These are phyloP conservation scores for Pichia sp. DNA, from an alignment of 1,139 yeast species.

Conservation along the genomic window DNA sequence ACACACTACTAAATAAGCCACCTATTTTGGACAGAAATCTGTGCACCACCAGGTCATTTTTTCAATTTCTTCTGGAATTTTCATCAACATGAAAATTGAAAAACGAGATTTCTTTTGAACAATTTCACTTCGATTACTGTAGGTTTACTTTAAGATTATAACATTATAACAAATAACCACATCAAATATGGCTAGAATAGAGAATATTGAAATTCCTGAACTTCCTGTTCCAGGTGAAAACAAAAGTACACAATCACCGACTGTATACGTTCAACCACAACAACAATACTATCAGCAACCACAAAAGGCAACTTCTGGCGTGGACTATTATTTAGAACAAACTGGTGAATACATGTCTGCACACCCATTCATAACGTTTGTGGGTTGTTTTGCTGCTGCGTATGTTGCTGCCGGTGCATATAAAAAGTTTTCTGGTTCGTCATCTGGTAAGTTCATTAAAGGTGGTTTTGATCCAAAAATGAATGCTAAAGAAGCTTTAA, in stretches of 20 bases:
- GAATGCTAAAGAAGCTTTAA: constrained; percentile 87
- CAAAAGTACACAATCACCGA: constrained; percentile 22
- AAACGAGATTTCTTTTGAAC: neutral
- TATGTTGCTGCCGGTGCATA: constrained; percentile 65
- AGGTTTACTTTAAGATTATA: neutral
- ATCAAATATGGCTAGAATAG: constrained; percentile 23
- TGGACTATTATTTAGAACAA: constrained; percentile 65
- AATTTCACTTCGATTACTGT: neutral
- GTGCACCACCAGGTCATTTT: neutral
- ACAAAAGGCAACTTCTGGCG: constrained; percentile 36
- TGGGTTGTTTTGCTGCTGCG: constrained; percentile 61
- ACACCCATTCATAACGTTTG: constrained; percentile 71
- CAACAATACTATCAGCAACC: constrained; percentile 31
- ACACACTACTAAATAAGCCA: neutral
- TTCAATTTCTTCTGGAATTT: neutral
- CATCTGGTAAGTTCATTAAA: constrained; percentile 62
- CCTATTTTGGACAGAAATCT: neutral
- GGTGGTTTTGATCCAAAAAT: constrained; percentile 91
- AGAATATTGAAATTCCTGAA: constrained; percentile 48
- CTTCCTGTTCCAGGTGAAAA: constrained; percentile 55
- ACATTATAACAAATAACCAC: neutral
- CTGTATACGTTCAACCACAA: constrained; percentile 17
- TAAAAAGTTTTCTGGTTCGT: constrained; percentile 65
- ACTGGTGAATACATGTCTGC: constrained; percentile 57
- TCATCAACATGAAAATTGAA: neutral